Base-by-base conservation (phyloP, 495 filamentous ascomycete genomes). In the Penicillium antarcticum region DNA sequence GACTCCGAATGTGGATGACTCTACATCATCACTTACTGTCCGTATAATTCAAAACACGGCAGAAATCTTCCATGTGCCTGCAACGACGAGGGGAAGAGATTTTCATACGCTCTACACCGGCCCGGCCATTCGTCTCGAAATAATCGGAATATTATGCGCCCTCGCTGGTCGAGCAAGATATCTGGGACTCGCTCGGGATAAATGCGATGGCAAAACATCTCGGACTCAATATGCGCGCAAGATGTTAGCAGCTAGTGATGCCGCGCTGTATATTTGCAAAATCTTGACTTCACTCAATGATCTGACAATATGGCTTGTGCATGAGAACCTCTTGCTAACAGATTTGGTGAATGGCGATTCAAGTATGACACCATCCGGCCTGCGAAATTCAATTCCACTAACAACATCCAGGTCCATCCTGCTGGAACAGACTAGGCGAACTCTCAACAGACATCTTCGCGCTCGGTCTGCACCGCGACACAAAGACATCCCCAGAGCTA, bases 381-480 rank as follows among this genome's bases (percentile, higher is more conserved):
- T 14, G 13, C 12, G 9, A 4, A 6, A 29, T 29, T 29, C 2
- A 29, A 29, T 21, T 32, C 47, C 3, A 5, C 51, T 51, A 35
- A 62, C 35, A 6, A 4, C 8, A 6, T 26, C 23, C 14, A 71
- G 68, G 63, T 29, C 59, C 62, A 3, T 36, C 40, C 1, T 61
- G 41, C 16, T 71, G 68, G 68, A 60, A 57, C 12, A 42, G 63
- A 33, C 52, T 71, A 5, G 67, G 67, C 14, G 68, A 67, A 8
- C 42, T 71, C 4, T 60, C 68, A 1, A 71, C 58, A 6, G 53
- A 63, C 39, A 60, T 80, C 11, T 75, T 78, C 4, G 77, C 77
- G n/a, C 65, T 82, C 5, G 82, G 81, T 21, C 61, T 81, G 1
- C 83, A 86, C 58, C 72, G 77, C 40, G 74, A 77, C 39, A 61